A percentile compares a stretch with the other conserved stretches of the same genome.
These are phyloP conservation scores for Yamadazyma sp. DNA, from an alignment of 805 yeast genomes.

Conservation along the genomic window DNA sequence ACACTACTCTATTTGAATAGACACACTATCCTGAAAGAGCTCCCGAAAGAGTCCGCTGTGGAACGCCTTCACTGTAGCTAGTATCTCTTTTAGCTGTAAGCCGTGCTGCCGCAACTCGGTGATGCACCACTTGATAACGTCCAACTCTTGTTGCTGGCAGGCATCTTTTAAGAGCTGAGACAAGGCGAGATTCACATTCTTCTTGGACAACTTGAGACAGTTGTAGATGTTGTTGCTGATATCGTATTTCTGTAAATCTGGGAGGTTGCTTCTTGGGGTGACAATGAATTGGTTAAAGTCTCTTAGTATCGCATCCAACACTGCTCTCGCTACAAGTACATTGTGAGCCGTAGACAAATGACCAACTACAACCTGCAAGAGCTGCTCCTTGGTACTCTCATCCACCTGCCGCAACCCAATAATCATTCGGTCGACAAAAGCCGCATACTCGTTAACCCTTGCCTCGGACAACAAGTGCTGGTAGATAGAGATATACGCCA, in stretches of 20 bases:
- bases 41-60: too few relatives aligned
- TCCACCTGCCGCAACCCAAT: conserved; percentile 1
- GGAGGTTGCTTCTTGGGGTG: neutral
- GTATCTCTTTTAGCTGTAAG: conserved; percentile 17
- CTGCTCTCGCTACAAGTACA: neutral
- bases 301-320: neutral
- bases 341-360: conserved; percentile 7
- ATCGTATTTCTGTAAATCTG: conserved; percentile 5
- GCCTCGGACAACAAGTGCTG: conserved; percentile 11
- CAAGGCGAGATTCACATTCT: conserved; percentile 21
- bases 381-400: neutral
- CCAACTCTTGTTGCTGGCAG: conserved; percentile 21
- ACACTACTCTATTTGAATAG: too few relatives aligned
- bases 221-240: conserved; percentile 8
- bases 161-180: conserved; percentile 25
- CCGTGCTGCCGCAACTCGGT: conserved; percentile 33
- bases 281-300: neutral
- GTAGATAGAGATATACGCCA: conserved; percentile 26
- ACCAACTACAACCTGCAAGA: conserved; percentile 10
- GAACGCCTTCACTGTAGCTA: too few relatives aligned
- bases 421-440: conserved; percentile 11
- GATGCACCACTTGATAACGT: conserved; percentile 28
- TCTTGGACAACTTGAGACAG: conserved; percentile 9
- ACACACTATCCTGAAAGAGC: too few relatives aligned
- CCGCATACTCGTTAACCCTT: neutral